Evolutionary conservation across 352 stramenopile species (phyloP), one percentile per base, ranked within the genome.

Genomic region (Phytophthora ohioensis): DNA sequence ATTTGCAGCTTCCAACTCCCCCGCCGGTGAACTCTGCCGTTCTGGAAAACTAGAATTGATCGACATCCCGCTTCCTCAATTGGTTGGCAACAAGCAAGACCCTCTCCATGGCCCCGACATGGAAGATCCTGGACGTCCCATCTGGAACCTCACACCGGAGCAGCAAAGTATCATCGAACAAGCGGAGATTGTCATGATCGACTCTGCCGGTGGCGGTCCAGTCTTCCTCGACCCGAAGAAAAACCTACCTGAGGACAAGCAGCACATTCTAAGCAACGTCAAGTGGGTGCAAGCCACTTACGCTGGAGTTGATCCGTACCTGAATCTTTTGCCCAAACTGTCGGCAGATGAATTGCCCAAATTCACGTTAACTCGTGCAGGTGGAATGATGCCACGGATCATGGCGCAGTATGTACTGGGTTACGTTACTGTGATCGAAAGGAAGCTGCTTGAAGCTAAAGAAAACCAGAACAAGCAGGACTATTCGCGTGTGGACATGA

Each of bases 331-430:
- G n/a, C 71, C 74, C 0, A 67, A 73, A 64, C 32, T 17, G n/a
- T 36, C 53, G 7, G 42, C 52, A 5, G 53, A 62, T 12, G 21
- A 69, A 12, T 53, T 75, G 30, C 74, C 74, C 34, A 63, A 69
- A 31, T 84, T 84, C 67, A 75, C 57, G 9, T 45, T 82, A 34
- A 77, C 77, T 15, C 67, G 77, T 48, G 77, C 77, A 0, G 77
- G 77, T 30, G 77, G 77, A 3, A 80, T 82, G 61, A 81, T 84
- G 73, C 67, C 71, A 1, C 38, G 67, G 27, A 72, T 76, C 64
- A 84, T 84, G 63, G 77, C 74, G 10, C 77, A 84, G 52, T 84
- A 82, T 49, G 75, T 84, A 6, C 61, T 84, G 11, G 77, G 77
- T 1, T 82, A 77, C 60, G 47, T 84, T 12, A 81, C 76, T 4